These are phyloP conservation scores for Lichtheimia hyalospora DNA, from an alignment of 371 early-diverging fungal genomes.

Conservation along the genomic window DNA sequence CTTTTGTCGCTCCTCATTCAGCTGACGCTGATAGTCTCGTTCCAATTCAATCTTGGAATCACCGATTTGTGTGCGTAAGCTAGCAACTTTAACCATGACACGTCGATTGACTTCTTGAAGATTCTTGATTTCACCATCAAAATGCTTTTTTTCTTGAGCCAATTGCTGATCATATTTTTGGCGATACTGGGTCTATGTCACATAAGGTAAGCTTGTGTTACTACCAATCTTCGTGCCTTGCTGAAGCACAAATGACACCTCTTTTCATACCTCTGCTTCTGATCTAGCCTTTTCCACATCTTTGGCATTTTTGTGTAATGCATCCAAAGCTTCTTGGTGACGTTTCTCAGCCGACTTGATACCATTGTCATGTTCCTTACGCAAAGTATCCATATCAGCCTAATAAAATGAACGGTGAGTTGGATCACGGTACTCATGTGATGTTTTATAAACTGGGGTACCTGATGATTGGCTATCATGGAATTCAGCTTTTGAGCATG, in stretches of 20 bases:
- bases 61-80: conserved; percentile 4
- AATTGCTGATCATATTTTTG: neutral
- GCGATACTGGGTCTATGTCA: neutral
- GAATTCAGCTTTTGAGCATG: conserved; percentile 4
- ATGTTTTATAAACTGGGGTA: neutral
- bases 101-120: conserved; percentile 11
- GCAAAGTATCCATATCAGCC: conserved; percentile 13
- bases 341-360: conserved; percentile 3
- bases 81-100: conserved; percentile 6
- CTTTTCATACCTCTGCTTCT: neutral
- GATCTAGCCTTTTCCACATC: neutral
- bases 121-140: neutral
- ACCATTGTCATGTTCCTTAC: conserved; percentile 10
- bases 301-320: neutral
- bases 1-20: conserved; percentile 11
- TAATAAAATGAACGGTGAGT: neutral
- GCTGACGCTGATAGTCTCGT: conserved; percentile 6
- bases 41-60: conserved; percentile 12
- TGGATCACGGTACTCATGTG: neutral
- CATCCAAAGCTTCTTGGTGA: neutral
- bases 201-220: neutral
- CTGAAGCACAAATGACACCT: neutral
- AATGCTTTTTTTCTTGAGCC: neutral
- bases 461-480: conserved; percentile 9
- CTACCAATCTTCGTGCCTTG: neutral